These are phyloP conservation scores for Vitis amurensis DNA, from an alignment of 164 flowering plant species.

Conservation along the genomic window DNA sequence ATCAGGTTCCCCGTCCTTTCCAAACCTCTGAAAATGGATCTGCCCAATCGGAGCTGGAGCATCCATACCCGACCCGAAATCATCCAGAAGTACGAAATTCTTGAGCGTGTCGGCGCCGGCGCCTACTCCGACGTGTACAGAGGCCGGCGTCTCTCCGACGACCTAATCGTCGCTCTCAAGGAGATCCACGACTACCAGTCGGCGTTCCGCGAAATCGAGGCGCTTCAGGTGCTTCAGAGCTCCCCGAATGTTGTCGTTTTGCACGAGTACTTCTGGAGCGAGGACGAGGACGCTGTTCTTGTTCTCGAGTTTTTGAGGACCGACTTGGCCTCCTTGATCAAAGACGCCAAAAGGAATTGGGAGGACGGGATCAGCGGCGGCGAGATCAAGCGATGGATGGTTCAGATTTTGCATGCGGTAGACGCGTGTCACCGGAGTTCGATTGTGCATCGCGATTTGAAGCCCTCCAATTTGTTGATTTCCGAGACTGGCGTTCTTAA, in stretches of 20 bases:
- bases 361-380: constrained; percentile 48
- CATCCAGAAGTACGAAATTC: constrained; percentile 64
- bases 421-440: constrained; percentile 66
- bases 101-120: constrained; percentile 76
- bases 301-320: constrained; percentile 76
- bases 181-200: constrained; percentile 90
- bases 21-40: constrained; percentile 6
- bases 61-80: constrained; percentile 78
- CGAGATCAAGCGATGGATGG: constrained; percentile 84
- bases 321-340: constrained; percentile 64
- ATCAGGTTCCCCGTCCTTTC: not conserved
- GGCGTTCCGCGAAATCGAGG: constrained; percentile 84
- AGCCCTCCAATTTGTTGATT: constrained; percentile 82
- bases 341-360: constrained; percentile 50
- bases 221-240: constrained; percentile 61
- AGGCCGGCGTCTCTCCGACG: constrained; percentile 66
- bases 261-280: constrained; percentile 85
- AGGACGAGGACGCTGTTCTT: constrained; percentile 84
- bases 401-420: constrained; percentile 74
- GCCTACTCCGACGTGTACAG: constrained; percentile 86
- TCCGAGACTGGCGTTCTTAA: constrained; percentile 75
- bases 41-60: constrained; percentile 74
- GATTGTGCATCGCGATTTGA: constrained; percentile 81
- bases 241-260: constrained; percentile 71
- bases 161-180: constrained; percentile 70